These are phyloP conservation scores for Corymbia citriodora DNA, from an alignment of 441 rosid species.

Conservation along the genomic window DNA sequence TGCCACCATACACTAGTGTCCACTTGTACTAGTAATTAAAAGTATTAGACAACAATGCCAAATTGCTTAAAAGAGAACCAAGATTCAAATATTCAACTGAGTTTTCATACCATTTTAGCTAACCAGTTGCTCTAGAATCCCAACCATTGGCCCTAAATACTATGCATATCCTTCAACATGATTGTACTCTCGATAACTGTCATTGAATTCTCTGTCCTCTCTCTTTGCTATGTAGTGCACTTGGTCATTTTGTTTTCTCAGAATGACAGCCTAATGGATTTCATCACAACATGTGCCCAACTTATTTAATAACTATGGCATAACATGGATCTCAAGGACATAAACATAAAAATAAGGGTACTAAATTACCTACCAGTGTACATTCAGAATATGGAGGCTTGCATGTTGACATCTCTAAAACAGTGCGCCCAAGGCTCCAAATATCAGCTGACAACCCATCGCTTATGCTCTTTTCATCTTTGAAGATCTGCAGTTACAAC, in stretches of 20 bases:
- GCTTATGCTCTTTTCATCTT: not conserved
- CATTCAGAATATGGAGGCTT: not conserved
- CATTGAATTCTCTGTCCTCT: not conserved
- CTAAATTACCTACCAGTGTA: not conserved
- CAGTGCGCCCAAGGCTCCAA: constrained; percentile 17
- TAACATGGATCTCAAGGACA: not conserved
- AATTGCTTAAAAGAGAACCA: not conserved
- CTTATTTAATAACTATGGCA: not conserved
- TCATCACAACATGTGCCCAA: not conserved
- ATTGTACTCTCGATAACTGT: not conserved
- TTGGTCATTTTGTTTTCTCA: not conserved
- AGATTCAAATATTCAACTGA: not conserved
- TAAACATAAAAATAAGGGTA: not conserved
- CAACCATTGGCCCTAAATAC: not conserved
- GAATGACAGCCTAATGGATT: not conserved
- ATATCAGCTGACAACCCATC: constrained; percentile 11
- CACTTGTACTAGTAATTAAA: not conserved
- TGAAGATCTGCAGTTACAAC: not conserved
- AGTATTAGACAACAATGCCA: not conserved
- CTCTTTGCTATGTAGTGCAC: not conserved
- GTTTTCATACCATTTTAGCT: not conserved
- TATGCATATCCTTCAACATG: not conserved
- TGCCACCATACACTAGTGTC: not conserved
- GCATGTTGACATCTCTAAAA: constrained; percentile 2
- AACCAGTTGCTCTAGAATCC: not conserved